These are phyloP conservation scores for Tricholoma terreum DNA, from an alignment of 768 basidiomycete genomes.

Conservation along the genomic window DNA sequence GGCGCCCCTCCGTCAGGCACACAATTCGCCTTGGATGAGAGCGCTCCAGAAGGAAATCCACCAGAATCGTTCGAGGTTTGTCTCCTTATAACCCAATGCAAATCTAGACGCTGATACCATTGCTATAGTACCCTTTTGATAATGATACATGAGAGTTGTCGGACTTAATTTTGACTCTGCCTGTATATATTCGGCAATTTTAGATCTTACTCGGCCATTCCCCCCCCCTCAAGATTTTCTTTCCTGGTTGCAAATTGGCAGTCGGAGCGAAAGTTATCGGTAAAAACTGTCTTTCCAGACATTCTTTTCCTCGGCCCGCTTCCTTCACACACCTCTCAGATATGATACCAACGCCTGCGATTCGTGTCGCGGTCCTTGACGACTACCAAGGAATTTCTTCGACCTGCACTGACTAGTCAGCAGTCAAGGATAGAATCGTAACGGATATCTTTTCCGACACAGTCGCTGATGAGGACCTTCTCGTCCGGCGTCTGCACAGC, in stretches of 20 bases:
- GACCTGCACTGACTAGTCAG: conserved; percentile 53
- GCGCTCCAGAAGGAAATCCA: conserved; percentile 66
- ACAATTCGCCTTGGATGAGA: conserved; percentile 71
- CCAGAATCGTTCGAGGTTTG: conserved; percentile 85
- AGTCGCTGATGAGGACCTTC: conserved; percentile 46
- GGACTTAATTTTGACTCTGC: not conserved
- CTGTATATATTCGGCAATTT: not conserved
- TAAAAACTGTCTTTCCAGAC: not conserved
- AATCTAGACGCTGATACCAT: conserved; percentile 10
- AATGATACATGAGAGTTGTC: conserved; percentile 47
- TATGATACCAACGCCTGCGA: not conserved
- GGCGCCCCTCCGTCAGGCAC: conserved; percentile 36
- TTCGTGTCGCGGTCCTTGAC: conserved; percentile 55
- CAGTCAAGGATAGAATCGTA: conserved; percentile 31
- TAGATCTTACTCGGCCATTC: not conserved
- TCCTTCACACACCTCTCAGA: conserved; percentile 2
- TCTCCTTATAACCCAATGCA: conserved; percentile 6
- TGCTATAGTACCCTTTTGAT: conserved; percentile 71
- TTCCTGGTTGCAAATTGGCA: not conserved
- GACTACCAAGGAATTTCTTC: conserved; percentile 57
- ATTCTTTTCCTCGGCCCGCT: conserved; percentile 8
- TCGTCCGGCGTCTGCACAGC: conserved; percentile 45
- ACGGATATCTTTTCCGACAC: conserved; percentile 53
- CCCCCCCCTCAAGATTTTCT: not conserved
- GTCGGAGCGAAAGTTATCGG: no score